A percentile compares a stretch with the other conserved stretches of the same genome.
Evolutionary conservation across 2,329 filamentous ascomycete genomes (phyloP).

Genomic region (Diaporthe sp.): DNA sequence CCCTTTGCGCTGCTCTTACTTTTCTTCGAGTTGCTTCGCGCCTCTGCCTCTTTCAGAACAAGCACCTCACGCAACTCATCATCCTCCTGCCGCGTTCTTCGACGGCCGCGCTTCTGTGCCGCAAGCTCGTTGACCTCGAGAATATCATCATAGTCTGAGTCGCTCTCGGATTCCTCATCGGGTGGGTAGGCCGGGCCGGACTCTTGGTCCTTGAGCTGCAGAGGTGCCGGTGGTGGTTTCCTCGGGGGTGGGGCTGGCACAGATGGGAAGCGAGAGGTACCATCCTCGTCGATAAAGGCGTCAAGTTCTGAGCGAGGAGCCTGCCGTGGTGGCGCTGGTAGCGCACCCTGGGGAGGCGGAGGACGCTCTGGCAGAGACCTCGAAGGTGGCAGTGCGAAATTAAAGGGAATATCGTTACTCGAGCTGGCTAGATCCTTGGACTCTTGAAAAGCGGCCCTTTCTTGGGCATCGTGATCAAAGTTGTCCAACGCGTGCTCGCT

Average conservation of each 20-base stretch:
- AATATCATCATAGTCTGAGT: slow-evolving; percentile 86
- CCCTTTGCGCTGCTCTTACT: slow-evolving; percentile 66
- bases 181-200: slow-evolving; percentile 42
- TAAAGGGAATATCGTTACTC: slow-evolving; percentile 60
- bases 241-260: slow-evolving; percentile 71
- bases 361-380: slow-evolving; percentile 64
- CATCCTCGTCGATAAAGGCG: slow-evolving; percentile 56
- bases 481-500: slow-evolving; percentile 68
- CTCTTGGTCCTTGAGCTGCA: slow-evolving; percentile 72
- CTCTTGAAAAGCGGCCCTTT: slow-evolving; percentile 56
- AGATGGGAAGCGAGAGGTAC: slow-evolving; percentile 61
- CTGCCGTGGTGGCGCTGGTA: slow-evolving; percentile 49
- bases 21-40: slow-evolving; percentile 79
- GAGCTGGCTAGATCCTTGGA: slow-evolving; percentile 58
- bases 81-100: slow-evolving; percentile 89
- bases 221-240: slow-evolving; percentile 86
- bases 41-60: slow-evolving; percentile 74
- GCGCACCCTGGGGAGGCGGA: slow-evolving; percentile 64
- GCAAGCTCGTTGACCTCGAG: slow-evolving; percentile 75
- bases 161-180: slow-evolving; percentile 72
- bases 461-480: slow-evolving; percentile 66
- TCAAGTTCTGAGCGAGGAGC: slow-evolving; percentile 48
- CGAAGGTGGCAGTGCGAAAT: slow-evolving; percentile 64
- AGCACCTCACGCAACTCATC: slow-evolving; percentile 79
- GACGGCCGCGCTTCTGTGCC: slow-evolving; percentile 74